These are phyloP conservation scores for Auricularia auricula-judae DNA, from an alignment of 768 basidiomycete genomes.

Conservation along the genomic window DNA sequence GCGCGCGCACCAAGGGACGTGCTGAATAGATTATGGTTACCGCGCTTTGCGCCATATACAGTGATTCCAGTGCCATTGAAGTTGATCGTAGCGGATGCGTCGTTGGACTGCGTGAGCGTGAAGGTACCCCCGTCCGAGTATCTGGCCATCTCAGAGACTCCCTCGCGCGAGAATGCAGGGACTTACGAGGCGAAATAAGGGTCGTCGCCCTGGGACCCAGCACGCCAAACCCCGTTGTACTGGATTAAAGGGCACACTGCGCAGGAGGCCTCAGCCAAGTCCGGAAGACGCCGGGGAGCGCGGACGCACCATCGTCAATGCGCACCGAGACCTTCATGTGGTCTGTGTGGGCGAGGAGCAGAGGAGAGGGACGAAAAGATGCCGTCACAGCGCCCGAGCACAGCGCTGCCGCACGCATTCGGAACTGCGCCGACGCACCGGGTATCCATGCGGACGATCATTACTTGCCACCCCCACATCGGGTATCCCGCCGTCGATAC, in stretches of 20 bases:
- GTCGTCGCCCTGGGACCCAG: background rate
- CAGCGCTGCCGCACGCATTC: no score
- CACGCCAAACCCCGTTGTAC: background rate
- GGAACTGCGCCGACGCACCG: no score
- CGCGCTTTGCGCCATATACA: constrained; percentile 39
- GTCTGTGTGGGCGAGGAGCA: background rate
- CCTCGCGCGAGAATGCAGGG: background rate
- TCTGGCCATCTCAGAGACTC: background rate
- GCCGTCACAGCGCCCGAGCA: background rate
- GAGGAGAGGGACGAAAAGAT: background rate
- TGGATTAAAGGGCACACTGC: background rate
- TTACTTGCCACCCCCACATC: no score
- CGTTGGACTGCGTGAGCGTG: constrained; percentile 22
- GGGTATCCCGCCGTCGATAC: no score
- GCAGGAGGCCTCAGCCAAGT: background rate
- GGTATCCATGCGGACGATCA: no score
- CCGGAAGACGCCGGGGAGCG: background rate
- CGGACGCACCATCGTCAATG: background rate
- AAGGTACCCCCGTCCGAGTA: constrained; percentile 19
- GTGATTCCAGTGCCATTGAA: constrained; percentile 41
- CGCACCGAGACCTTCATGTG: background rate
- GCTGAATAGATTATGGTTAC: constrained; percentile 21
- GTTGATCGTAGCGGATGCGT: constrained; percentile 26
- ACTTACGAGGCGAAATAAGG: background rate
- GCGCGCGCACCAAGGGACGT: background rate